Conservation (phyloP, 108 stramenopile genomes). For the Conticribra weissflogii region DNA sequence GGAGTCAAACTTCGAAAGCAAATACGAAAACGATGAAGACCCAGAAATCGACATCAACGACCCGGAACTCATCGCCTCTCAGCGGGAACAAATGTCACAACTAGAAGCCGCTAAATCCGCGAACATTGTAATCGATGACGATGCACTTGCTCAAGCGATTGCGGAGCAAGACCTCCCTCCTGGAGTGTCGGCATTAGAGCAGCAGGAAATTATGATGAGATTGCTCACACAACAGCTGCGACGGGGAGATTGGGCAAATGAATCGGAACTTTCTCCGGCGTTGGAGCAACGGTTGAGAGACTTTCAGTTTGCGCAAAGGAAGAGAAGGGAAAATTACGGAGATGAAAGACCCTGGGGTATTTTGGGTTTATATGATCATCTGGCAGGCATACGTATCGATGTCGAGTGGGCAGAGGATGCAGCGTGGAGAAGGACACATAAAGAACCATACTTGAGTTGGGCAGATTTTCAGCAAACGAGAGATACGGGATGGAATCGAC, state of each 20-base stretch:
- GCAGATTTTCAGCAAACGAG: conserved; percentile 68
- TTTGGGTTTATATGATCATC: conserved; percentile 78
- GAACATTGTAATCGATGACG: conserved; percentile 16
- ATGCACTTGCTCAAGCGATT: conserved; percentile 41
- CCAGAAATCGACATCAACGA: conserved; percentile 1
- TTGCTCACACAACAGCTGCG: conserved; percentile 44
- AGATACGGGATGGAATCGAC: conserved; percentile 60
- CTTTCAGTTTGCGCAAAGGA: conserved; percentile 84
- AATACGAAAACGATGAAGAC: not conserved
- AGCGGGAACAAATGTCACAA: not conserved
- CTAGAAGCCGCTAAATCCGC: not conserved
- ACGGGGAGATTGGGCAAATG: conserved; percentile 34
- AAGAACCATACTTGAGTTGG: conserved; percentile 79
- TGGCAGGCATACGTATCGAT: conserved; percentile 74
- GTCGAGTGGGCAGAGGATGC: conserved; percentile 91
- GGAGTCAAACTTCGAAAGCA: not conserved
- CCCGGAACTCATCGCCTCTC: conserved; percentile 6
- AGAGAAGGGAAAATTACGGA: conserved; percentile 77
- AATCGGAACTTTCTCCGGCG: conserved; percentile 25
- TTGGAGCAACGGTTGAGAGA: conserved; percentile 75
- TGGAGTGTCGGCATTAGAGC: conserved; percentile 42
- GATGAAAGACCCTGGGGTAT: conserved; percentile 70
- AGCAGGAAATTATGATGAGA: conserved; percentile 51
- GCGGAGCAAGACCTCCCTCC: conserved; percentile 49
- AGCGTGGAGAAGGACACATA: conserved; percentile 70